Evolutionary conservation across 441 rosid genomes (phyloP), one percentile per base, ranked within the genome.

Genomic region (Macaranga tanarius): DNA sequence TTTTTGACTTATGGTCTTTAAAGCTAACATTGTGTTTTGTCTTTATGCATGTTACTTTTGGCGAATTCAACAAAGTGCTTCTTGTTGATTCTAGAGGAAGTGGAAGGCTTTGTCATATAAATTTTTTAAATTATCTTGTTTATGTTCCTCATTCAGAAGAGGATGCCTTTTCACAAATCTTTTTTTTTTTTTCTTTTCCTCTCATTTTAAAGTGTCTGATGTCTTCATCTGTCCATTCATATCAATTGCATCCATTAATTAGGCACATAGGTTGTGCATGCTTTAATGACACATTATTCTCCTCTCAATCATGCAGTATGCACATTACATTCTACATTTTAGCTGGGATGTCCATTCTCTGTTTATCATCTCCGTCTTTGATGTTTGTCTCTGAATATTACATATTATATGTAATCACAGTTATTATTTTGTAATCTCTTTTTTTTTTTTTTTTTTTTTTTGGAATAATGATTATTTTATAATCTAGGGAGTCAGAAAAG

Each of bases 401-500:
- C 40, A 58, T 34, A 38, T 72, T 44, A 34, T 15, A 31, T 55
- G 47, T 28, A 65, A 58, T 59, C 51, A 7, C 75, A 64, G 73
- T 74, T 40, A 67, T 58, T 55, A 23, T 72, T 70, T 62, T 73
- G 64, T 73, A 57, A 75, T 80, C n/a, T n/a, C n/a, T n/a, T n/a
- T n/a, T n/a, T n/a, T n/a, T n/a, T n/a, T n/a, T n/a, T n/a, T n/a
- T n/a, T n/a, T n/a, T n/a, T 34, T 34, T 34, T 34, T 34, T 34
- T 34, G 38, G 38, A 34, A 7, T 76, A 61, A 72, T 74, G 45
- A 67, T 61, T 55, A 23, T 72, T 70, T 62, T 73, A 59, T 73
- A 54, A 76, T 86, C 55, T 66, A 95, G 99, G 48, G 88, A 90
- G 82, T 80, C 87, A 5, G 91, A 89, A 73, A 79, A 80, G 74